Base-by-base conservation (phyloP, 2,329 filamentous ascomycete genomes). In the Tolypocladium nubicola region DNA sequence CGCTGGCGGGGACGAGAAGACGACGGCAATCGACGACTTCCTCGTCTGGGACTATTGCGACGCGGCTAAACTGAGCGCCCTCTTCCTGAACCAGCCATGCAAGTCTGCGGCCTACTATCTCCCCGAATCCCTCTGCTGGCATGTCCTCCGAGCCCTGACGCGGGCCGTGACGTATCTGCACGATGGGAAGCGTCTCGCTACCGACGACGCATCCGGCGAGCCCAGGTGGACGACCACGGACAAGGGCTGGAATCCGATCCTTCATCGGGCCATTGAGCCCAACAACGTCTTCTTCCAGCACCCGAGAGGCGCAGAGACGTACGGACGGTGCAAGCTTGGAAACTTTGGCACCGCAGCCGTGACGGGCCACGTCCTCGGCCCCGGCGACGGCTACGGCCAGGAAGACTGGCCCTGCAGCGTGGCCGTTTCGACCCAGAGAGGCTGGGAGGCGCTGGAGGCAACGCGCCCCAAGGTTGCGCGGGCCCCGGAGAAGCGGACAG, bases 111-210 rank as follows among this genome's bases (percentile, higher is more conserved):
- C 56, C 5, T 66, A 64, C 14, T 78, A 77, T 60, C 64, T 81
- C 14, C 79, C 79, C 0, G 80, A 83, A 61, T 71, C 73, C 2
- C 68, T 83, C 14, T 79, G 79, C 60, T 84, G 80, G 80, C 80
- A 83, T 62, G 79, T 83, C 10, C 69, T 79, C 14, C 64, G 70
- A 13, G 76, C 75, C 9, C 65, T 82, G 52, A 66, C 77, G 16
- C 70, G 71, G n/a, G 79, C 78, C 2, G 70, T 83, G 43, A 66
- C 75, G 37, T 82, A 77, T 71, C 67, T 83, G 23, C 81, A 84
- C 63, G 74, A 80, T 50, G 80, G 80, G 19, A 66, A 69, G 55
- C 65, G 66, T 5, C 61, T 69, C 14, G 60, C 63, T 35, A 58
- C 59, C 23, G 55, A 66, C 41, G 26, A 54, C 37, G 7, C 52